Percentiles rank a stretch among this genome's conserved stretches.
phyloP scores from a whole-genome alignment of 2,329 filamentous ascomycete genomes.

The Beauveria asiatica region DNA sequence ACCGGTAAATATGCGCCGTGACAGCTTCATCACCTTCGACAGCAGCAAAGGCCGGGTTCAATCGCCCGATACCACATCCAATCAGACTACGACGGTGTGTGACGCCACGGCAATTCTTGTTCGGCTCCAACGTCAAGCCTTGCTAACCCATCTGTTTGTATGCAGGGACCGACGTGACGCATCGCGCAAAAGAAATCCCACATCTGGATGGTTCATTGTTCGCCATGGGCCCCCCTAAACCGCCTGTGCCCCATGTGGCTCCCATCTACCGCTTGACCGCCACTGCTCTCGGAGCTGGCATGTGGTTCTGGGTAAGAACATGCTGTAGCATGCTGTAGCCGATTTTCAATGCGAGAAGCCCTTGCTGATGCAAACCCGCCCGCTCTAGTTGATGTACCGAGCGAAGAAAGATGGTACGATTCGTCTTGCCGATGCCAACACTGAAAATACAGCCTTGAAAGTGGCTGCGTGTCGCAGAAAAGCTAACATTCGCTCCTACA shows the following conservation, averaged over 20 bases:
- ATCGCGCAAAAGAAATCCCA: neutral
- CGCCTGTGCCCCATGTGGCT: slow-evolving; percentile 41
- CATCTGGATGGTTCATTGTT: neutral
- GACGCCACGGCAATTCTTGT: neutral
- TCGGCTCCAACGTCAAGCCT: neutral
- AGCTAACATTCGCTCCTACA: slow-evolving; percentile 20
- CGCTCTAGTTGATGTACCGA: slow-evolving; percentile 76
- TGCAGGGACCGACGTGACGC: neutral
- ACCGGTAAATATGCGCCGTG: neutral
- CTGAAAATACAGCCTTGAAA: neutral
- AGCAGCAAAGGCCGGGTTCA: neutral
- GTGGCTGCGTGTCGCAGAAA: neutral
- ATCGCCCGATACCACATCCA: neutral
- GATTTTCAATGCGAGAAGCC: neutral
- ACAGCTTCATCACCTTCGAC: neutral
- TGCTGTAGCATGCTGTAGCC: too few relatives aligned
- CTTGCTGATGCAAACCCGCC: slow-evolving; percentile 1
- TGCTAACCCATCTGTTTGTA: neutral
- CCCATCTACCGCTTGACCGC: slow-evolving; percentile 74
- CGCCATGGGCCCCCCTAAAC: slow-evolving; percentile 28
- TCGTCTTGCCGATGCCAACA: neutral
- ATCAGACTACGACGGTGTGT: neutral
- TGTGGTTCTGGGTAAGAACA: slow-evolving; percentile 94
- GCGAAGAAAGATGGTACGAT: slow-evolving; percentile 81
- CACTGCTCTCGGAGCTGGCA: slow-evolving; percentile 82